Base-by-base conservation (phyloP, 2,329 filamentous ascomycete species). In the Cladosporium sp. region DNA sequence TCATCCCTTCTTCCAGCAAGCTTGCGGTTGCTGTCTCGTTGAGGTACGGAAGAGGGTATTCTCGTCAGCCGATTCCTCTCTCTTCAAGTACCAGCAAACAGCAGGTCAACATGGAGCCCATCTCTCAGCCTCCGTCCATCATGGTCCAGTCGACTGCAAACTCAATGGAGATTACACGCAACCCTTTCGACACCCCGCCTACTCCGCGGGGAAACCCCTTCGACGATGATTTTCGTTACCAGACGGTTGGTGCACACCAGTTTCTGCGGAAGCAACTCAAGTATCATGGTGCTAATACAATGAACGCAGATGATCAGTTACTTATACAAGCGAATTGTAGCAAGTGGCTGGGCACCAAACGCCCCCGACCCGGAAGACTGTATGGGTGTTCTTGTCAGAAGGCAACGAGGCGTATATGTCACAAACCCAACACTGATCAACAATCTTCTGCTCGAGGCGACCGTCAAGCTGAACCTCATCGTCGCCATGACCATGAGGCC, bases 301-400 rank as follows among this genome's bases (percentile, higher is more conserved):
- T n/a, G n/a, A n/a, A n/a, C n/a, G 13, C 15, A 47, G 43, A 47
- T 47, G 43, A 47, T 47, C 43, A 47, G 32, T 20, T 47, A 47
- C 22, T 32, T 47, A 11, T 47, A 47, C 43, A 39, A 38, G 32
- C 19, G 34, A 27, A 29, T 47, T 3, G 43, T 47, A n/a, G 8
- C 43, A 13, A 39, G n/a, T 27, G 43, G 43, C 9, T 47, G 43
- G 43, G 43, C 43, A 24, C 32, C 43, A n/a, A 18, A 15, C 19
- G n/a, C 38, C 20, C 43, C 43, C 5, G 43, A 39, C 12, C 43
- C 34, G 13, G 43, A 38, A 11, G 43, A 47, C 34, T 47, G 34
- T 32, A 47, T 47, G 43, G 43, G 43, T n/a, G 43, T 47, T 11
- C 34, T 47, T 3, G 43, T 47, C 34, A 47, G 43, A 22, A 47